Evolutionary conservation across 106 monocot species (phyloP), one percentile per base, ranked within the genome.

Genomic region (Acorus gramineus): DNA sequence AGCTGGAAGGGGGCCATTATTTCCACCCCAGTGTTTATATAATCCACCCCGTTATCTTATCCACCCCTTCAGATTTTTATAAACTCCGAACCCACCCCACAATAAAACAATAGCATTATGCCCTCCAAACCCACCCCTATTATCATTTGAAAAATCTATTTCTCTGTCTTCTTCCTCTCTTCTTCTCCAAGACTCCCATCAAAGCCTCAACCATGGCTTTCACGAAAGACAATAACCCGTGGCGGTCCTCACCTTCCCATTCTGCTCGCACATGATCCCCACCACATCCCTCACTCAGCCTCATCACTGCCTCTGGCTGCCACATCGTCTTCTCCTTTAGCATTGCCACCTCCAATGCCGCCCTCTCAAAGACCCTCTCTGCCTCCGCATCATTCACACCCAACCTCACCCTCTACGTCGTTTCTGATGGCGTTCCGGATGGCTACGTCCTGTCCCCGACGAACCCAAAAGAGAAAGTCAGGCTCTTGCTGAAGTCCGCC

Each of bases 191-290:
- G 28, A 28, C 28, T 28, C 28, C 28, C 28, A 28, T 28, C 0
- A 28, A 28, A 28, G 28, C 28, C 28, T 28, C 28, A 28, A 28
- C 28, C 28, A 28, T 28, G 28, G 28, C 28, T 28, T 28, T 28
- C 28, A 28, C 28, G 1, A 28, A 28, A 28, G 28, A 28, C 28
- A 28, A 28, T 28, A 28, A 0, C 28, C 28, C 66, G 66, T 82
- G 6, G 82, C 69, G 4, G 1, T 86, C 7, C 49, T 78, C 46
- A 63, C 79, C 47, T 86, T 86, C 51, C 85, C 85, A 53, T 86
- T 79, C 78, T 66, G 70, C 62, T 55, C 73, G 4, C 85, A 86
- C 78, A 55, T 60, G 1, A 62, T 54, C 2, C 46, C 72, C 10
- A 61, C 82, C 65, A 54, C 79, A 28, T 28, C 28, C 28, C 28